phyloP scores from a whole-genome alignment of 176 grass and related monocot genomes.

The Ensete ventricosum region DNA sequence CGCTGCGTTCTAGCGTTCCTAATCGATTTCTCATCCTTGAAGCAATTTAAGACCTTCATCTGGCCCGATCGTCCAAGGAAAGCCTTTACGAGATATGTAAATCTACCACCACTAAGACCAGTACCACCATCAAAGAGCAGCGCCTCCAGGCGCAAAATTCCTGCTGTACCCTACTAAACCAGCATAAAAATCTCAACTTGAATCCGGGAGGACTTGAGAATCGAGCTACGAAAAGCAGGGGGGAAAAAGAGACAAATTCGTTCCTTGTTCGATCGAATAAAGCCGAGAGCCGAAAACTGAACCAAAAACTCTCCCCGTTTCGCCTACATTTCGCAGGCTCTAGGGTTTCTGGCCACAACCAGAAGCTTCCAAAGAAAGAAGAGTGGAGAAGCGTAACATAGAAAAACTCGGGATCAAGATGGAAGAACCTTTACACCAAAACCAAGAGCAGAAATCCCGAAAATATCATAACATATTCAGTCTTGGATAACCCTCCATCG shows the following conservation, averaged over 20 bases:
- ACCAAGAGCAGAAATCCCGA: background rate
- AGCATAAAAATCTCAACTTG: background rate
- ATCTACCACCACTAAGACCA: too few relatives aligned
- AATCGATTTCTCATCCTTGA: conserved; percentile 38
- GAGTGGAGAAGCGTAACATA: background rate
- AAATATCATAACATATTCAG: background rate
- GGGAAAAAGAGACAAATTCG: too few relatives aligned
- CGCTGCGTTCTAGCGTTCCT: conserved; percentile 31
- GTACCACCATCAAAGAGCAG: too few relatives aligned
- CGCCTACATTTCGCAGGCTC: conserved; percentile 9
- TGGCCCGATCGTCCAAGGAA: background rate
- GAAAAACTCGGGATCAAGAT: background rate
- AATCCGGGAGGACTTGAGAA: background rate
- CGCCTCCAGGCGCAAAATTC: too few relatives aligned
- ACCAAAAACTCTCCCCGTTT: background rate
- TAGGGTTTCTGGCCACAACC: background rate
- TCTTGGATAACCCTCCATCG: too few relatives aligned
- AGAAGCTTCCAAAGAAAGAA: background rate
- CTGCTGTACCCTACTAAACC: background rate
- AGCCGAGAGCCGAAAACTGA: background rate
- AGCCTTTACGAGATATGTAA: background rate
- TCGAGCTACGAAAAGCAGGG: background rate
- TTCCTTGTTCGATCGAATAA: too few relatives aligned
- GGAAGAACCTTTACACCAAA: background rate
- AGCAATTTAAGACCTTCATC: conserved; percentile 82